Evolutionary conservation across 2,329 filamentous ascomycete species (phyloP), one percentile per base, ranked within the genome.

Genomic region (Tricladium varicosporioides): DNA sequence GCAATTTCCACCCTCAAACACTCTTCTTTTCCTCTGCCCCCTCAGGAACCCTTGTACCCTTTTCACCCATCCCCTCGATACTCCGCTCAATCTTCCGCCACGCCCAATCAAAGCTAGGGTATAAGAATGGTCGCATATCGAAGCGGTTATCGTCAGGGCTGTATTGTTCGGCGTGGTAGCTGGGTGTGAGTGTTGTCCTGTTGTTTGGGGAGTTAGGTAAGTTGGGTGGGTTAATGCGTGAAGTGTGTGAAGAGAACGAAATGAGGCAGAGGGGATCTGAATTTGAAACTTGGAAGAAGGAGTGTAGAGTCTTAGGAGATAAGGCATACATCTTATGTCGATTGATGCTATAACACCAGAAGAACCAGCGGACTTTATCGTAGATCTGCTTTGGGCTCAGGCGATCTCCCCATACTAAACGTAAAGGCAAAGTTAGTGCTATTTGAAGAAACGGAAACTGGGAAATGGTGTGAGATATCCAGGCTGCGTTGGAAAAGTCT

Each of bases 81-180:
- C 14, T 40, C 13, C 22, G 33, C 49, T 57, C 54, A 13, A 57
- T 57, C 27, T 57, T 57, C 45, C 44, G 44, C 31, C 46, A 57
- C 16, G 54, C 49, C 49, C 45, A 57, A 15, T 57, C 54, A 14
- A 52, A 42, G 1, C 40, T 36, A 15, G 78, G 79, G 51, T 81
- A 86, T 56, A 83, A 67, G 64, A 84, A 84, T 22, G 80, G 81
- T 53, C 78, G 31, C 15, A 65, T 72, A 72, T 86, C 84, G 60
- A 78, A 83, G 3, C 83, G 71, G 62, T 87, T 85, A 54, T 84
- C 81, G 45, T 84, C 80, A 0, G 77, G 76, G 40, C 71, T 76
- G 62, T 86, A 85, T 13, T 72, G 69, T 53, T 76, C 71, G n/a
- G 55, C 58, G 53, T 71, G 67, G 36, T 62, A 60, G 9, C 56